Conservation (phyloP, 1,284 basidiomycete genomes). For the Thelephora terrestris region DNA sequence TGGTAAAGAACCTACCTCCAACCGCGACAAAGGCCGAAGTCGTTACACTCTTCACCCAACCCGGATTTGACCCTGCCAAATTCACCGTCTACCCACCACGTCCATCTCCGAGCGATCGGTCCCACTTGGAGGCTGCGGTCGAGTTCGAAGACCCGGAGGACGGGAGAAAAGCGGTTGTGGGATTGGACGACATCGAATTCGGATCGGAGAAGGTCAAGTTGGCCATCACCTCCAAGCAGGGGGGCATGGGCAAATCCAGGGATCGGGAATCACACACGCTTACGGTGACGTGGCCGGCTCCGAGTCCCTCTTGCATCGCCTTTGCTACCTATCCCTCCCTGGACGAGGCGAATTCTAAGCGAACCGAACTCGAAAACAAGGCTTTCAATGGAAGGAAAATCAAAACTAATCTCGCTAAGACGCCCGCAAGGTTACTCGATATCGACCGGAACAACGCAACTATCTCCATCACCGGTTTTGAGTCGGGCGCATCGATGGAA, state of each 20-base stretch:
- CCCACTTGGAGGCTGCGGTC: constrained; percentile 8
- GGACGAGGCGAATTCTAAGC: neutral
- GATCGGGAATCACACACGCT: constrained; percentile 25
- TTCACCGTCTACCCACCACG: neutral
- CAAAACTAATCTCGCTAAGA: neutral
- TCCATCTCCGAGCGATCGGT: neutral
- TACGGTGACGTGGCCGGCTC: constrained; percentile 33
- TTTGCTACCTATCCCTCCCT: neutral
- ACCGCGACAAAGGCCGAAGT: constrained; percentile 10
- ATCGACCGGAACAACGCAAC: neutral
- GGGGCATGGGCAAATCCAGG: constrained; percentile 27
- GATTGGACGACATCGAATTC: constrained; percentile 35
- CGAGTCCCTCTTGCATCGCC: constrained; percentile 10
- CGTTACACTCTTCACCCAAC: constrained; percentile 12
- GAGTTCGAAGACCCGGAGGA: constrained; percentile 26
- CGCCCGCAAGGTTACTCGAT: neutral
- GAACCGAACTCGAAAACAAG: neutral
- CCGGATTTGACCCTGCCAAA: constrained; percentile 10
- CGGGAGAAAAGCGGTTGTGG: constrained; percentile 27
- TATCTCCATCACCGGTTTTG: neutral
- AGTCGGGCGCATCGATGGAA: neutral
- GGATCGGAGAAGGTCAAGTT: constrained; percentile 29
- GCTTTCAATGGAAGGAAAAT: neutral
- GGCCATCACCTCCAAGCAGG: constrained; percentile 24
- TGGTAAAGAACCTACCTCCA: constrained; percentile 11